Base-by-base conservation (phyloP, 352 stramenopile genomes). In the Globisporangium heterothallicum region DNA sequence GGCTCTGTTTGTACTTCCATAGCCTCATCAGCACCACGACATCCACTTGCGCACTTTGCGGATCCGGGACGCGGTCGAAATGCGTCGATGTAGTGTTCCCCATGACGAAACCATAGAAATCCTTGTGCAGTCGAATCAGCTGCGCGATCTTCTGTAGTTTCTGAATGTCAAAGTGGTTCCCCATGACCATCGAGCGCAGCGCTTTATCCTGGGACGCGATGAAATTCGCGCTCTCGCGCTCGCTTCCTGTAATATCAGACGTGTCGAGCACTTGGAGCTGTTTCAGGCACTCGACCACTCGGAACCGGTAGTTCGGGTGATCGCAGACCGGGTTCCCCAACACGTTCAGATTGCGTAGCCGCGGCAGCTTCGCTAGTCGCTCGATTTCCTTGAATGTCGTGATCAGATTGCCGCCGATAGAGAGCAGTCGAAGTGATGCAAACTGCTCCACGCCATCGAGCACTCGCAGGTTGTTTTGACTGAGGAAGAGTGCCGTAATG, bases 251-350 rank as follows among this genome's bases (percentile, higher is more conserved):
- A 14, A 94, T 54, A 34, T 94, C 78, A 1, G 40, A 32, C 2
- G 70, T 75, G 53, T 94, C 83, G 16, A 94, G 61, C 9, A 88
- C 59, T 7, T 75, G 62, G 2, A 94, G 24, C 18, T 64, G 64
- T 3, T 24, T 52, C 5, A 94, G 44, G 25, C 53, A 42, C n/a
- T 78, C 67, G 8, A 94, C 22, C 7, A 85, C 58, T 2, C 78
- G 78, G 4, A 81, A 32, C 8, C 83, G 62, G 30, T 94, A 94
- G 57, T 91, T 86, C 0, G 83, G 83, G 29, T 78, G 66, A 7
- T 84, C 65, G 26, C 78, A 90, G 6, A 94, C 34, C 21, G 83
- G 83, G 44, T 94, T 92, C 8, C 83, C 83, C 34, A 71, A 60
- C 32, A 92, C 50, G 55, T 89, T 88, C 4, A 94, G 46, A 35